phyloP scores from a whole-genome alignment of 805 yeast genomes.

The Starmerella tilneyi region DNA sequence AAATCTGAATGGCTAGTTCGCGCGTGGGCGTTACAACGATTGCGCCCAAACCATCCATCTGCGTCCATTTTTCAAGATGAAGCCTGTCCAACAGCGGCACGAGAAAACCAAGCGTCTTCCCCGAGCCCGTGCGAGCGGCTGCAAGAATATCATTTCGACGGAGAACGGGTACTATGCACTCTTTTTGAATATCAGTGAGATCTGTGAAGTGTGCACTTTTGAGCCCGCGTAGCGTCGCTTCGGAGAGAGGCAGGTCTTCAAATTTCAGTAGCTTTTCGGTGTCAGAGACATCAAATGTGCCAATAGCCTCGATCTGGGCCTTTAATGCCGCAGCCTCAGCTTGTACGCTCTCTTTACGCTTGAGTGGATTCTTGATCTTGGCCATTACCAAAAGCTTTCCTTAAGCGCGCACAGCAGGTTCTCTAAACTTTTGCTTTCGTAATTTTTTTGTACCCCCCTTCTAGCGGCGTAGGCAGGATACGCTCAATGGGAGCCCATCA shows the following conservation, averaged over 20 bases:
- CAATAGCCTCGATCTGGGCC: slow-evolving; percentile 12
- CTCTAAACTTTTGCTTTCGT: background rate
- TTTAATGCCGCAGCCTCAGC: slow-evolving; percentile 13
- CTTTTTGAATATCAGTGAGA: slow-evolving; percentile 77
- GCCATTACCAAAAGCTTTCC: no score
- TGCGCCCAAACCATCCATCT: slow-evolving; percentile 80
- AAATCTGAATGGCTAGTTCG: slow-evolving; percentile 81
- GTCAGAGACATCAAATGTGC: slow-evolving; percentile 5
- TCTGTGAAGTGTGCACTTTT: slow-evolving; percentile 66
- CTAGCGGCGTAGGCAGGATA: background rate
- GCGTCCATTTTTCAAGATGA: slow-evolving; percentile 63
- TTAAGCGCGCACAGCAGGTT: background rate
- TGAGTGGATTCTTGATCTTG: slow-evolving; percentile 7
- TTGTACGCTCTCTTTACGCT: slow-evolving; percentile 8
- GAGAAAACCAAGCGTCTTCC: slow-evolving; percentile 79
- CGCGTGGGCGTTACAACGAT: slow-evolving; percentile 84
- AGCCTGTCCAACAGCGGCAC: slow-evolving; percentile 60
- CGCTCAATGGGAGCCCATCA: no score
- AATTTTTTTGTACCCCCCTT: slow-evolving; percentile 4
- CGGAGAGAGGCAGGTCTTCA: slow-evolving; percentile 66
- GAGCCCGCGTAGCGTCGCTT: slow-evolving; percentile 57
- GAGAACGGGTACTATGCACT: slow-evolving; percentile 63
- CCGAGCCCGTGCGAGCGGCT: slow-evolving; percentile 85
- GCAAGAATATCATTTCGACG: slow-evolving; percentile 73
- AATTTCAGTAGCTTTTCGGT: slow-evolving; percentile 40